phyloP scores from a whole-genome alignment of 2,329 filamentous ascomycete species.

The Colletotrichum sp. region DNA sequence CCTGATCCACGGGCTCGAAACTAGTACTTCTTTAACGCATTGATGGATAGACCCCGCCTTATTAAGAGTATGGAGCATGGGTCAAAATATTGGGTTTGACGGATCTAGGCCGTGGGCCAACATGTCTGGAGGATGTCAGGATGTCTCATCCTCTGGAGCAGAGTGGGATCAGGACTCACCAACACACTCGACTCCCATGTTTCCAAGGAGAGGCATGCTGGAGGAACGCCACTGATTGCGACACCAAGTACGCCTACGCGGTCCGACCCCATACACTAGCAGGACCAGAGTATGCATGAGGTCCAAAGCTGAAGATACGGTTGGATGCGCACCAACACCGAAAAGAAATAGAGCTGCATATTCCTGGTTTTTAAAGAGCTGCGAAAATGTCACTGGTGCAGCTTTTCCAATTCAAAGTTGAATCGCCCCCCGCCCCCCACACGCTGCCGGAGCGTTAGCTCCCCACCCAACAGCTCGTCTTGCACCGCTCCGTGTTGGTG shows the following conservation, averaged over 20 bases:
- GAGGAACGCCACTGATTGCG: neutral
- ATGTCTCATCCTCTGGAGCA: neutral
- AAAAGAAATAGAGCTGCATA: neutral
- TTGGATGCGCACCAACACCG: neutral
- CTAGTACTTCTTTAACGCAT: neutral
- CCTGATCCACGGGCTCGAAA: neutral
- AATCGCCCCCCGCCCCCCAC: neutral
- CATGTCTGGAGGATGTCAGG: neutral
- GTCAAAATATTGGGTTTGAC: neutral
- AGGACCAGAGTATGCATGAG: neutral
- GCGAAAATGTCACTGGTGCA: neutral
- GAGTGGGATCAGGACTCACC: neutral
- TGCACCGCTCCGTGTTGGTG: neutral
- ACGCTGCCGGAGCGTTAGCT: constrained; percentile 13
- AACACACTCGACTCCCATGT: neutral
- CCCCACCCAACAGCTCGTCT: neutral
- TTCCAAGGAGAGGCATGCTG: neutral
- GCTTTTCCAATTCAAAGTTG: neutral
- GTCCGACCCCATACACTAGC: neutral
- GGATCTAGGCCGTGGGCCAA: neutral
- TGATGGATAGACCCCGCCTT: neutral
- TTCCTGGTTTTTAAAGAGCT: neutral
- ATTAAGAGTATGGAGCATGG: neutral
- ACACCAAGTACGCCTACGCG: neutral
- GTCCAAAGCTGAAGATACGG: neutral